Base-by-base conservation (phyloP, 2,329 filamentous ascomycete species). In the Raffaelea ambrosiae region DNA sequence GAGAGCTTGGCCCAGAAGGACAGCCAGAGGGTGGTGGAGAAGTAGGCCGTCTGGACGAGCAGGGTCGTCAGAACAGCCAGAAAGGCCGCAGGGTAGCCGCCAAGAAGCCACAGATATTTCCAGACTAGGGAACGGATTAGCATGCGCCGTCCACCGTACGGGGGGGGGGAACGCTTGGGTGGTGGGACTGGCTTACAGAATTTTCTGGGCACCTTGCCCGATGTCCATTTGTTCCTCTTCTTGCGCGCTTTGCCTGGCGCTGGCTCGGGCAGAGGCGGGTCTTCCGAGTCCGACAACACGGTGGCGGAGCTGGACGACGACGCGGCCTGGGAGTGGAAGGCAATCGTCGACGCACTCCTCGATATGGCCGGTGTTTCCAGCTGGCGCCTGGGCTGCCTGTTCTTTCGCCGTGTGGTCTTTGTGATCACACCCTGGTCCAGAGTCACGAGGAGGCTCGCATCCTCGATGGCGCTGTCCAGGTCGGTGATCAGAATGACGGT, bases 401-500 rank as follows among this genome's bases (percentile, higher is more conserved):
- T n/a, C n/a, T n/a, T n/a, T n/a, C n/a, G n/a, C n/a, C n/a, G n/a
- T n/a, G n/a, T 29, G 26, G 26, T 29, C 26, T 29, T 13, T 7
- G 26, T 29, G 26, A 29, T 29, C 26, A 7, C 26, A 13, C 87
- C 83, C 33, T 79, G 72, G 41, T 79, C 74, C 3, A 88, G 71
- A 0, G 79, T 78, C 3, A 75, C 77, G 61, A 84, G 86, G 48
- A 88, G 83, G 55, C 88, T 80, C 53, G 84, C 79, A 56, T 88
- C 84, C 63, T 87, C 87, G 1, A 87, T 67, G 0, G 82, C 86
- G 52, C 79, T 83, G 60, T 88, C 84, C 66, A 88, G 84, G 43
- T 84, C 84, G 45, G 88, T 84, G 65, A 88, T 87, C 10, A 85
- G 86, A 53, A 89, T 85, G 31, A 79, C 77, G 61, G 86, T 79